Base-by-base conservation (phyloP, 495 filamentous ascomycete genomes). In the Monascus purpureus region DNA sequence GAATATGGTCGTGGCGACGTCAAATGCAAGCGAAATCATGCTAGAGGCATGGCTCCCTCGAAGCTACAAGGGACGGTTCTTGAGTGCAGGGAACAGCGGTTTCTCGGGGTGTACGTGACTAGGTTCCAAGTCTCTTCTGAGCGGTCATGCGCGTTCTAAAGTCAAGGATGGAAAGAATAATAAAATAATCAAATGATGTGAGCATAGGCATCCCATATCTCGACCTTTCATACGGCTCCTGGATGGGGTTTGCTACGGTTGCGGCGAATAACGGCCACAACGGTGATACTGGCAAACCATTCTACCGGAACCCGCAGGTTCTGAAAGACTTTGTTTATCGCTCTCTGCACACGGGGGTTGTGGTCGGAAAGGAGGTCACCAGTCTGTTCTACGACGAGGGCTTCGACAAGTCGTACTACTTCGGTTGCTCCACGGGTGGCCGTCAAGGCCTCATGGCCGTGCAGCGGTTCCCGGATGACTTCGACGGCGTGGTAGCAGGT, bases 401-500 rank as follows among this genome's bases (percentile, higher is more conserved):
- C 6, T 57, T 54, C 37, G 41, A 50, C 9, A 66, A 69, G 31
- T 63, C 59, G 3, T 73, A 72, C 41, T 75, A 70, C 40, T 39
- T 69, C 0, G 70, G 69, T 14, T 75, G 70, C 45, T 72, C 68
- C 4, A 67, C 64, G 14, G 70, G 68, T 11, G 70, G 70, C 6
- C 55, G 63, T 2, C 56, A 75, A 39, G 70, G 70, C 8, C 63
- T 65, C 30, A 68, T 68, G 36, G 50, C 54, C 4, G 50, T 60
- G 4, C 60, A 72, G 37, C 54, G 62, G 32, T 71, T 56, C 36
- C 67, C 68, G 5, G 47, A 58, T 19, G 61, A 67, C 39, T 70
- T 80, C 36, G 77, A 86, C 47, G 80, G 80, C 16, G 70, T 77
- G 2, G 53, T 84, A 5, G 67, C 70, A 13, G 76, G 75, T 3